These are phyloP conservation scores for Entomortierella beljakovae DNA, from an alignment of 192 early-diverging fungal species.

Conservation along the genomic window DNA sequence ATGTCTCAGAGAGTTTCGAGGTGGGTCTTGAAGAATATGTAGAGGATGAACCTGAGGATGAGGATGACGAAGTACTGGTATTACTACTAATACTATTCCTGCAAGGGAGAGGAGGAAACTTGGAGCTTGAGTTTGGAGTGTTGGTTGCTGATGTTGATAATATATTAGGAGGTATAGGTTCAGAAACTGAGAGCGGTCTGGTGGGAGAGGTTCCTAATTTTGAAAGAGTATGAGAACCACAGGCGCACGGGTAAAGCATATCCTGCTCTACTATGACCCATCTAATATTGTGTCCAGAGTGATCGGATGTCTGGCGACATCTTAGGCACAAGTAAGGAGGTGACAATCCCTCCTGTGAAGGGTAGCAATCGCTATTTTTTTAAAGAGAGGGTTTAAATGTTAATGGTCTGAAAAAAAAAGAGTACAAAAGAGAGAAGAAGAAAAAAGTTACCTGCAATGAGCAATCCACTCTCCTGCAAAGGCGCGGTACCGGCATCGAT, in stretches of 20 bases:
- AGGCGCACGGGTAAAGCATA: conserved; percentile 12
- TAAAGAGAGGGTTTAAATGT: not conserved
- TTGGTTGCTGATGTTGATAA: no score
- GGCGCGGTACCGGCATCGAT: conserved; percentile 23
- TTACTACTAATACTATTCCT: not conserved
- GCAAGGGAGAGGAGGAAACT: not conserved
- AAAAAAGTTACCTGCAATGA: conserved; percentile 16
- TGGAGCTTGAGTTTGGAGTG: not conserved
- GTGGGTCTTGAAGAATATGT: not conserved
- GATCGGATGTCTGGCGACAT: conserved; percentile 33
- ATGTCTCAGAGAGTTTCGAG: not conserved
- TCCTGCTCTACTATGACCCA: conserved; percentile 25
- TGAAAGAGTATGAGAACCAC: conserved; percentile 23
- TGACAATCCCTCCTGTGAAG: not conserved
- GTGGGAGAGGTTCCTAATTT: not conserved
- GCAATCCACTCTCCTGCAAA: conserved; percentile 41
- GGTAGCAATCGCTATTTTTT: conserved; percentile 20
- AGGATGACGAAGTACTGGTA: not conserved
- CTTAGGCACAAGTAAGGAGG: conserved; percentile 23
- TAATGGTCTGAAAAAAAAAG: not conserved
- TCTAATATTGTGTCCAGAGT: conserved; percentile 12
- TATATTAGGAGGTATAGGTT: no score
- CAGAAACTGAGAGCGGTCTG: not conserved
- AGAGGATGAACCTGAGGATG: no score
- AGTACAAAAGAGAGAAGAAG: not conserved